Evolutionary conservation across 257 asterid species (phyloP), one percentile per base, ranked within the genome.

Genomic region (Solanum paucissectum): DNA sequence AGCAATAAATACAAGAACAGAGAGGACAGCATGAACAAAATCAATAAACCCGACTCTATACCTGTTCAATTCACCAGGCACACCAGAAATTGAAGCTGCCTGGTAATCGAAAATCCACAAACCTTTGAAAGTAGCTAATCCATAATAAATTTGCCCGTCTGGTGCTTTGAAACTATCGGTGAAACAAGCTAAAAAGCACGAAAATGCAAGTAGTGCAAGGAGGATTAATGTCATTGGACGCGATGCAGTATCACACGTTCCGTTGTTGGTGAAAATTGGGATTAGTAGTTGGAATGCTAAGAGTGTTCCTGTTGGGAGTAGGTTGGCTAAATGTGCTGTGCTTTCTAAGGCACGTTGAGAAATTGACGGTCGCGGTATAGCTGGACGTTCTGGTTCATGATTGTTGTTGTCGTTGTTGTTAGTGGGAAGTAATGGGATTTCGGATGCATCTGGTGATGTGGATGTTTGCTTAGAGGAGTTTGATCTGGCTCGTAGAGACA

Each of bases 281-380:
- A 94, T 93, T 3, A 94, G 93, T 87, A 95, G 89, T 73, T 95
- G 98, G 87, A 95, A 95, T 76, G 97, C 97, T 7, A 94, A 42
- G 1, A 95, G 92, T 76, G 98, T 94, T 6, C 95, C 95, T 1
- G 98, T 94, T 0, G 98, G 98, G 40, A 94, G 95, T 90, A 94
- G 97, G 90, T 94, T 95, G 88, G 97, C 96, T 37, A 95, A 90
- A 66, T 95, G 84, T 16, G 96, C 95, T 2, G 97, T 89, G 94
- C 89, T 92, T 29, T 92, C 87, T 9, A 94, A 74, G 85, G 92
- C 92, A 9, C 88, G 90, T 12, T 87, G 89, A 9, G 93, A 89
- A 10, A 93, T 73, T 1, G 92, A 89, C 2, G 87, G 92, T 1
- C 92, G 88, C 0, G 86, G 42, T 23, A 86, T 11, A 18, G 62